These are phyloP conservation scores for Plasmopara muralis DNA, from an alignment of 352 stramenopile species.

Conservation along the genomic window DNA sequence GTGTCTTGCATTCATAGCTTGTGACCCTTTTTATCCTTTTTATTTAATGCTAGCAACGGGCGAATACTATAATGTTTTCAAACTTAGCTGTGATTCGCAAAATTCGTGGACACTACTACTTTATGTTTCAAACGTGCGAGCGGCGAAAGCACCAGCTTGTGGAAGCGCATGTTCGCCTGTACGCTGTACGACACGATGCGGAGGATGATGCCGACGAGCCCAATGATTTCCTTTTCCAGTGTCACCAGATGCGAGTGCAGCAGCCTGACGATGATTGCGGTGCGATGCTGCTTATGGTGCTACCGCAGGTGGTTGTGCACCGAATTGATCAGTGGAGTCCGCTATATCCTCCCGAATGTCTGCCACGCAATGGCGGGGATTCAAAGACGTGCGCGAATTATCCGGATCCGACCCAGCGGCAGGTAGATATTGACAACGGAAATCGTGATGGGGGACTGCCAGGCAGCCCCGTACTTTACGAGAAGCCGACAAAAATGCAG, in stretches of 20 bases:
- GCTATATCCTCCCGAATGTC: constrained; percentile 71
- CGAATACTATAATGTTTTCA: constrained; percentile 84
- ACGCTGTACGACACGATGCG: constrained; percentile 70
- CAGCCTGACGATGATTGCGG: constrained; percentile 80
- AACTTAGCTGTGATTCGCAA: constrained; percentile 82
- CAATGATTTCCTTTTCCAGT: constrained; percentile 64
- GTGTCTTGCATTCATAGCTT: neutral
- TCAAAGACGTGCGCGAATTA: constrained; percentile 52
- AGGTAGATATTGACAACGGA: constrained; percentile 81
- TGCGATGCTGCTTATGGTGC: constrained; percentile 74
- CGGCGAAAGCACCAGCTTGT: constrained; percentile 85
- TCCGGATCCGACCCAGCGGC: constrained; percentile 62
- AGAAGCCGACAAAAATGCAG: constrained; percentile 60
- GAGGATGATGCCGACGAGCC: constrained; percentile 33
- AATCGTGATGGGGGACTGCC: constrained; percentile 54
- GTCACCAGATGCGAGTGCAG: constrained; percentile 83
- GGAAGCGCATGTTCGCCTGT: constrained; percentile 76
- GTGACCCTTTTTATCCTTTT: constrained; percentile 1
- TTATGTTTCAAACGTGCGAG: constrained; percentile 90
- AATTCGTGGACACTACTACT: constrained; percentile 86
- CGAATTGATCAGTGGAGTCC: constrained; percentile 84
- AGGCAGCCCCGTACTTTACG: constrained; percentile 26
- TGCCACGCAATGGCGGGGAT: constrained; percentile 38
- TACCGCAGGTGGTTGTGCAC: constrained; percentile 78
- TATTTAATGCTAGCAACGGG: constrained; percentile 48